Conservation (phyloP, 345 rosid genomes). For the Microcos paniculata region DNA sequence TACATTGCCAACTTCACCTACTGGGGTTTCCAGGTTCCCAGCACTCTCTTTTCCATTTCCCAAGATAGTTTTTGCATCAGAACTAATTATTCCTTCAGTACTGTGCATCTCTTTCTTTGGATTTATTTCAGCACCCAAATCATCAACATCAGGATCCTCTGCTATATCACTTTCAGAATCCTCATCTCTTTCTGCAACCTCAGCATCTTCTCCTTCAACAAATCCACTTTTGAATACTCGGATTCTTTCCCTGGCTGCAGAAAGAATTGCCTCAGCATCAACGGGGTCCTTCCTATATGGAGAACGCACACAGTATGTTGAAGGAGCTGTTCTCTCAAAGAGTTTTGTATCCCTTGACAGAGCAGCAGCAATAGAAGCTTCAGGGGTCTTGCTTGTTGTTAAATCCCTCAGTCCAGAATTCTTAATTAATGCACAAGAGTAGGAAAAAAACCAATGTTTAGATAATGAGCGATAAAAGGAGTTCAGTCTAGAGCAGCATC, state of each 20-base stretch:
- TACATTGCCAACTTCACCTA: conserved; percentile 25
- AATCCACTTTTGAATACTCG: conserved; percentile 57
- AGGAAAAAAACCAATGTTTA: background rate
- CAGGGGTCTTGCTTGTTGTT: conserved; percentile 92
- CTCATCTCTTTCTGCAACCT: conserved; percentile 83
- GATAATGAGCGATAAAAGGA: background rate
- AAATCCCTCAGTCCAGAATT: conserved; percentile 92
- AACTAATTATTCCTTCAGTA: conserved; percentile 27
- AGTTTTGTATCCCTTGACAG: conserved; percentile 90
- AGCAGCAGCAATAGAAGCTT: conserved; percentile 94
- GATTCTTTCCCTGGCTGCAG: conserved; percentile 78
- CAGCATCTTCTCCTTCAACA: conserved; percentile 74
- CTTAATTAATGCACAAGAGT: conserved; percentile 29
- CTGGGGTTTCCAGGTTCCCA: conserved; percentile 30
- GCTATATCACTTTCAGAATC: conserved; percentile 82
- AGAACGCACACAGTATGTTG: conserved; percentile 85
- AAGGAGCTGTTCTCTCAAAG: conserved; percentile 93
- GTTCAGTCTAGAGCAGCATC: background rate
- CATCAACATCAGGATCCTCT: conserved; percentile 77
- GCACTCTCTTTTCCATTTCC: conserved; percentile 40
- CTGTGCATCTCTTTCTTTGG: conserved; percentile 34
- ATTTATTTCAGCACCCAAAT: conserved; percentile 48
- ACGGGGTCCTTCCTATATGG: conserved; percentile 74
- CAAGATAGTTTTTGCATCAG: conserved; percentile 17
- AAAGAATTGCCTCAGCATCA: conserved; percentile 69